Conservation (phyloP, 2,329 filamentous ascomycete genomes). For the Fusarium dimerum region DNA sequence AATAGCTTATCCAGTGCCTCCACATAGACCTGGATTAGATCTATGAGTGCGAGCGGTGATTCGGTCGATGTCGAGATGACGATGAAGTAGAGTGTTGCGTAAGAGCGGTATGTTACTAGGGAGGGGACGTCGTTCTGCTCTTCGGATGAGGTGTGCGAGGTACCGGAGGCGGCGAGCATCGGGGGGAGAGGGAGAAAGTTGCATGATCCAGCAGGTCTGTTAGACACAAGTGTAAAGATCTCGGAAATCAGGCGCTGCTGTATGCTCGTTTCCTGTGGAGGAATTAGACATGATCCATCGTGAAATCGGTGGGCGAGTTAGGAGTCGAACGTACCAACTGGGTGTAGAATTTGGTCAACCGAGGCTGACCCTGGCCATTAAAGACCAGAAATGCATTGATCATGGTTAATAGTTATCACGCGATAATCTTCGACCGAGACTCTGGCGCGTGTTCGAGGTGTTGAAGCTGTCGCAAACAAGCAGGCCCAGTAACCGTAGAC, state of each 20-base stretch:
- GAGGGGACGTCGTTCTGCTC: conserved; percentile 87
- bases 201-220: conserved; percentile 87
- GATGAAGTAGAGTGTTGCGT: conserved; percentile 98
- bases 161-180: conserved; percentile 62
- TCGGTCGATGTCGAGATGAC: conserved; percentile 96
- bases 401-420: conserved; percentile 56
- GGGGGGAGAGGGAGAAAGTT: conserved; percentile 89
- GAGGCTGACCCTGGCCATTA: conserved; percentile 95
- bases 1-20: conserved; percentile 93
- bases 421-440: conserved; percentile 19
- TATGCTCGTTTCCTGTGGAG: conserved; percentile 82
- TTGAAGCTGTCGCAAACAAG: conserved; percentile 2
- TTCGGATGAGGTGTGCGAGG: conserved; percentile 64
- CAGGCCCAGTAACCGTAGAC: conserved; percentile 2
- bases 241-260: conserved; percentile 96
- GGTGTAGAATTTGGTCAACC: conserved; percentile 98
- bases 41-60: conserved; percentile 90
- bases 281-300: conserved; percentile 5
- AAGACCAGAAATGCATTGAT: conserved; percentile 99
- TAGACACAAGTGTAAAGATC: conserved; percentile 94
- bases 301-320: not conserved
- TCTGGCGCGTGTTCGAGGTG: not conserved
- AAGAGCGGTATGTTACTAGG: conserved; percentile 96
- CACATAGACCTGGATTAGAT: conserved; percentile 97
- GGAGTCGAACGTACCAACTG: conserved; percentile 66